Conservation (phyloP, 2,329 filamentous ascomycete genomes). For the Colletotrichum liriopes region DNA sequence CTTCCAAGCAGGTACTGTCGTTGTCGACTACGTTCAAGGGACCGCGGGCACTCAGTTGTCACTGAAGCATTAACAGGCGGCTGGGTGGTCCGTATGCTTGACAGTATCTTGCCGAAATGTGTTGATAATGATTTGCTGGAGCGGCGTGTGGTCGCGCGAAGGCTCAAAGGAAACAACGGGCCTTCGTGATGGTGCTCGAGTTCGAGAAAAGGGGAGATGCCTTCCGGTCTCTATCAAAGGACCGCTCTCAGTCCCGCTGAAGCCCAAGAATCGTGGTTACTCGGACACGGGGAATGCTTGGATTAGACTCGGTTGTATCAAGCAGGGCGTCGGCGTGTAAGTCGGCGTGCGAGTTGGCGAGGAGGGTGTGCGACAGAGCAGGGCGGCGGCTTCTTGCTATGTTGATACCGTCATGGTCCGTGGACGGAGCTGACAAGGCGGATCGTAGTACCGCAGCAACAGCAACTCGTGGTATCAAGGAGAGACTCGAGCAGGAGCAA, state of each 20-base stretch:
- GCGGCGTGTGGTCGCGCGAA: neutral
- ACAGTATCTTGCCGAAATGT: neutral
- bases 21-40: neutral
- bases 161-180: neutral
- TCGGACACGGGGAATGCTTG: conserved; percentile 4
- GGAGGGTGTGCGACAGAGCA: conserved; percentile 2
- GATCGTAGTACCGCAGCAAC: conserved; percentile 12
- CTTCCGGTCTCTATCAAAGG: neutral
- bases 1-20: neutral
- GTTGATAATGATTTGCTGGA: neutral
- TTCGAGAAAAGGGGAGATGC: neutral
- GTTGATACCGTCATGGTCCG: conserved; percentile 37
- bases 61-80: neutral
- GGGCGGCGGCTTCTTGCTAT: conserved; percentile 23
- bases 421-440: conserved; percentile 12
- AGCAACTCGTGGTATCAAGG: conserved; percentile 42
- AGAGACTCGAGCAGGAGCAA: conserved; percentile 40
- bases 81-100: conserved; percentile 1
- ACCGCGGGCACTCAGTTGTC: neutral
- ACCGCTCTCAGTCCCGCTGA: conserved; percentile 38
- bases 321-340: conserved; percentile 20
- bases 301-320: neutral
- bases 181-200: conserved; percentile 5
- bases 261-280: conserved; percentile 15
- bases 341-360: conserved; percentile 26